Conservation (phyloP, 768 basidiomycete species). For the Mycena rebaudengoi region DNA sequence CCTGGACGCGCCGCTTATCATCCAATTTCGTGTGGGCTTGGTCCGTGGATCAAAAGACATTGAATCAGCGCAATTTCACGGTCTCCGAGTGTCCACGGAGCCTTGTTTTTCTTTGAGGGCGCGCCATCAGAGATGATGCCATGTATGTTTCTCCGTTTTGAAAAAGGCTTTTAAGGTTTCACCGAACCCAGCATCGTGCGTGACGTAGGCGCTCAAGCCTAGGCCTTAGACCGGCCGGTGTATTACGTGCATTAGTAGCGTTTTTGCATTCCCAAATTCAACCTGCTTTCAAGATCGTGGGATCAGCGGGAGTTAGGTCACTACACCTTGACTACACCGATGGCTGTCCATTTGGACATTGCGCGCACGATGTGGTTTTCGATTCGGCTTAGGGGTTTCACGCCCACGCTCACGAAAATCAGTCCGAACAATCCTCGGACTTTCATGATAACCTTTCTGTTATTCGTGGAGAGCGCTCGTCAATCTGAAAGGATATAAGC, state of each 20-base stretch:
- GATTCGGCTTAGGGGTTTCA: no score
- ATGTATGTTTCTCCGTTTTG: background rate
- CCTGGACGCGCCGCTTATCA: no score
- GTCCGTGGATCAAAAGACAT: background rate
- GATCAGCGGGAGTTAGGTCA: conserved; percentile 15
- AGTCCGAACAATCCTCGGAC: conserved; percentile 3
- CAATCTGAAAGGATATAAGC: background rate
- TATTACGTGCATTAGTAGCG: conserved; percentile 12
- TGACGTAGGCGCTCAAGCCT: background rate
- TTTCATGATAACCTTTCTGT: background rate
- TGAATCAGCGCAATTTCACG: no score
- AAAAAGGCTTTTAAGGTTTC: background rate
- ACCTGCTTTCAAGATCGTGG: background rate
- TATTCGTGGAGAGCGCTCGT: background rate
- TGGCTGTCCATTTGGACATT: background rate
- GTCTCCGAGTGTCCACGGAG: background rate
- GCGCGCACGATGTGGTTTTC: background rate
- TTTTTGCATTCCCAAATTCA: background rate
- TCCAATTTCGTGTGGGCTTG: no score
- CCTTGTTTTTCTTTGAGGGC: background rate
- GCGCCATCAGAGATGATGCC: background rate
- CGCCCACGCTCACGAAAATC: no score
- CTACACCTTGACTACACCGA: background rate
- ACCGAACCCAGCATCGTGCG: background rate
- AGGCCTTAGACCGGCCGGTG: background rate